phyloP scores from a whole-genome alignment of 148 eudicot species.

The Chenopodium album region DNA sequence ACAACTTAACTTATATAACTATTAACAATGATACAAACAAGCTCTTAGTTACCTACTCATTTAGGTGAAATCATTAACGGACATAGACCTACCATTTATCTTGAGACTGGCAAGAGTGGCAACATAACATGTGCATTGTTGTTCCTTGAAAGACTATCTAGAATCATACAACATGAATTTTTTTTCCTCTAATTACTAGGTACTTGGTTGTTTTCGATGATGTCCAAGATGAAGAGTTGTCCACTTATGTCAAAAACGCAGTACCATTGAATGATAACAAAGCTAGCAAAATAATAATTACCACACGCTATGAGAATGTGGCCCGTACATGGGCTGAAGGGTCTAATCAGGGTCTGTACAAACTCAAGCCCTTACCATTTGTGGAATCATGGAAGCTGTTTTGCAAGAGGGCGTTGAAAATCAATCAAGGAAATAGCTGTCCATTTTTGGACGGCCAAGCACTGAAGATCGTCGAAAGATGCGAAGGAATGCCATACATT shows the following conservation, averaged over 20 bases:
- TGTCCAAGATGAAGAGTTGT: constrained; percentile 16
- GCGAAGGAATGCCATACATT: constrained; percentile 42
- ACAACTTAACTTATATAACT: too few species aligned
- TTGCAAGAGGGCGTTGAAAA: constrained; percentile 14
- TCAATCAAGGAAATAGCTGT: background rate
- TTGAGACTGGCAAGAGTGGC: too few species aligned
- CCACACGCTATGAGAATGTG: constrained; percentile 24
- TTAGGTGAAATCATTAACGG: too few species aligned
- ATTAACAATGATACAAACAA: too few species aligned
- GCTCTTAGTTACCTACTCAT: too few species aligned
- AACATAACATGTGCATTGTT: too few species aligned
- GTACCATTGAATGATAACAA: constrained; percentile 1
- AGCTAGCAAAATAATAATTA: constrained; percentile 28
- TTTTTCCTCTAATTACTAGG: constrained; percentile 7
- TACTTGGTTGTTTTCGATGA: constrained; percentile 30
- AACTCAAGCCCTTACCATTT: constrained; percentile 7
- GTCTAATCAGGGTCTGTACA: background rate
- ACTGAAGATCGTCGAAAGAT: constrained; percentile 24
- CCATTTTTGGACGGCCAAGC: background rate
- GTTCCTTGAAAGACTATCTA: too few species aligned
- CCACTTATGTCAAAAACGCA: background rate
- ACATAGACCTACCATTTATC: too few species aligned
- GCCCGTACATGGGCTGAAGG: constrained; percentile 18
- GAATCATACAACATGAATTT: too few species aligned
- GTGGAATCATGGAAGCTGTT: constrained; percentile 22